A percentile compares a stretch with the other conserved stretches of the same genome.
phyloP scores from a whole-genome alignment of 345 rosid species.

The Acer negundo region DNA sequence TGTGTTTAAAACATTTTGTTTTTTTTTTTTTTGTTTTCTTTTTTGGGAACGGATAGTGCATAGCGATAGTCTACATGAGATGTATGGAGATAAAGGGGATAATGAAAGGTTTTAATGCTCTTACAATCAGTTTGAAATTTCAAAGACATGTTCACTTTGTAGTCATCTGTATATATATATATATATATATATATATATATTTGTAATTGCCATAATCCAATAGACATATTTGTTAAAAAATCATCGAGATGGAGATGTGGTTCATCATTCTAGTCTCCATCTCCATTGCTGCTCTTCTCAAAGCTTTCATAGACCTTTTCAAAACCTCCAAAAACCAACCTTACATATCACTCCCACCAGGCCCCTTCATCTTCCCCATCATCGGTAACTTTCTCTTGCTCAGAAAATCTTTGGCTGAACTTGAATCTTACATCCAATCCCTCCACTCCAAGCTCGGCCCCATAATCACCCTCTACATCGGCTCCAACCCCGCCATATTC shows the following conservation, averaged over 20 bases:
- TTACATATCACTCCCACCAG: conserved; percentile 34
- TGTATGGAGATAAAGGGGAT: too few relatives aligned
- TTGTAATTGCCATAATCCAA: too few relatives aligned
- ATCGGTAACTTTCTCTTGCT: conserved; percentile 19
- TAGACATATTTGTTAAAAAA: too few relatives aligned
- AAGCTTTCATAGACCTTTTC: conserved; percentile 13
- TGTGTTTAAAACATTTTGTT: too few relatives aligned
- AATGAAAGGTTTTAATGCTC: too few relatives aligned
- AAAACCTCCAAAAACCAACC: conserved; percentile 3
- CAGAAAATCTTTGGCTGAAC: conserved; percentile 3
- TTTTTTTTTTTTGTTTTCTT: too few relatives aligned
- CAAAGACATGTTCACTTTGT: too few relatives aligned
- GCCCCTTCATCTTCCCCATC: conserved; percentile 28
- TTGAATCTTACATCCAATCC: conserved; percentile 11
- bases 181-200: too few relatives aligned
- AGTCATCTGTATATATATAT: too few relatives aligned
- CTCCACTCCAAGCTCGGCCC: conserved; percentile 41
- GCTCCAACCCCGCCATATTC: conserved; percentile 39
- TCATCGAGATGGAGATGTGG: conserved; percentile 24
- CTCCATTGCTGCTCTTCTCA: conserved; percentile 15
- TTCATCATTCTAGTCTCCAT: conserved; percentile 13
- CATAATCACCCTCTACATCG: conserved; percentile 38
- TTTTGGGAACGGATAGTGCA: too few relatives aligned
- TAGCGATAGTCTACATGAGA: too few relatives aligned
- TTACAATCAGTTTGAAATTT: too few relatives aligned